These are phyloP conservation scores for Tylopilus rubrobrunneus DNA, from an alignment of 768 basidiomycete genomes.

Conservation along the genomic window DNA sequence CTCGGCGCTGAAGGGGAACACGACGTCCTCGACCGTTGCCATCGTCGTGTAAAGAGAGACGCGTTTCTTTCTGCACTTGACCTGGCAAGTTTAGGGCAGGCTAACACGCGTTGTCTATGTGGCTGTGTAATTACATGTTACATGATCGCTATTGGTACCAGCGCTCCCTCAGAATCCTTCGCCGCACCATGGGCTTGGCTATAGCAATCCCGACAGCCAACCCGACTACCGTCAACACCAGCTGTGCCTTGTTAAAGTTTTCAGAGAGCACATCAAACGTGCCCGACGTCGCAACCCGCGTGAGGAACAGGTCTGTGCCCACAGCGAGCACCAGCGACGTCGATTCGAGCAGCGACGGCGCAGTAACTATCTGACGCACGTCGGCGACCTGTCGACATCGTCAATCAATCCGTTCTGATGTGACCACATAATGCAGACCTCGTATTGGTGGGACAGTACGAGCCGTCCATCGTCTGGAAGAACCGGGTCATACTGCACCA, in stretches of 20 bases:
- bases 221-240: slow-evolving; percentile 76
- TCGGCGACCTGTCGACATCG: slow-evolving; percentile 53
- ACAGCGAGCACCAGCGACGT: slow-evolving; percentile 85
- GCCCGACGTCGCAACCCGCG: slow-evolving; percentile 78
- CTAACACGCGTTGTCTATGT: slow-evolving; percentile 19
- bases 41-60: background rate
- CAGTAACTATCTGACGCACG: slow-evolving; percentile 64
- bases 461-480: slow-evolving; percentile 64
- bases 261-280: slow-evolving; percentile 93
- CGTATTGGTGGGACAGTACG: slow-evolving; percentile 53
- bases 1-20: slow-evolving; percentile 6
- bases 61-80: background rate
- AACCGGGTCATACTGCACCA: slow-evolving; percentile 81
- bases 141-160: slow-evolving; percentile 49
- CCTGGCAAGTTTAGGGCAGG: slow-evolving; percentile 20
- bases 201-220: slow-evolving; percentile 74
- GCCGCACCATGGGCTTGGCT: slow-evolving; percentile 74
- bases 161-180: slow-evolving; percentile 61
- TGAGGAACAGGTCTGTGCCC: slow-evolving; percentile 88
- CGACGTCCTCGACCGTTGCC: slow-evolving; percentile 4
- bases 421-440: slow-evolving; percentile 33
- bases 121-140: slow-evolving; percentile 9
- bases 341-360: slow-evolving; percentile 86
- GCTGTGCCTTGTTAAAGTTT: slow-evolving; percentile 89
- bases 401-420: background rate